Conservation (phyloP, 169 alveolate species). For the Eimeria maxima region DNA sequence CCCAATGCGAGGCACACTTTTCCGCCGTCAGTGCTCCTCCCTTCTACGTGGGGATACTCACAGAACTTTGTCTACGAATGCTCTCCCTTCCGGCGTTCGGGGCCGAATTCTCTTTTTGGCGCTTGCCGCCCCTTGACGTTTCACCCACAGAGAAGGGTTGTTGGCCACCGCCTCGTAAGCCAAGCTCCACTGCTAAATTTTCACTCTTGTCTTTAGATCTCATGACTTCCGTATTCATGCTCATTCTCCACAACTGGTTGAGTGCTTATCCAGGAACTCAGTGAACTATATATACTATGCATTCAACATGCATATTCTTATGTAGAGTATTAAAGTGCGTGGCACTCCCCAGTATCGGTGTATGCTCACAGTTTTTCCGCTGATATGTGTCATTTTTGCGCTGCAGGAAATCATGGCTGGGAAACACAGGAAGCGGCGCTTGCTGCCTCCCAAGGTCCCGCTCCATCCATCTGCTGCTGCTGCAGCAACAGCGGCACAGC, state of each 20-base stretch:
- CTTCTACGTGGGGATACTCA: not conserved
- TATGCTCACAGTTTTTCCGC: not conserved
- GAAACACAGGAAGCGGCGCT: slow-evolving; percentile 89
- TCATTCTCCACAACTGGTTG: not conserved
- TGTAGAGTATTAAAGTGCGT: not conserved
- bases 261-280: not conserved
- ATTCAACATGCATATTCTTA: not conserved
- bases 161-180: slow-evolving; percentile 71
- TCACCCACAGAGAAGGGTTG: slow-evolving; percentile 56
- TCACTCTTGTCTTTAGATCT: not conserved
- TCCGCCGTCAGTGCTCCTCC: not conserved
- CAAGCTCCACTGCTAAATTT: slow-evolving; percentile 35
- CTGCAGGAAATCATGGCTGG: slow-evolving; percentile 91
- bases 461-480: slow-evolving; percentile 88
- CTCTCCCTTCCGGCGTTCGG: not conserved
- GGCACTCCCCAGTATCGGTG: not conserved
- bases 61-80: not conserved
- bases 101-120: not conserved
- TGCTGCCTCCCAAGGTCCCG: slow-evolving; percentile 91
- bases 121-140: slow-evolving; percentile 14
- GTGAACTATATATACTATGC: not conserved
- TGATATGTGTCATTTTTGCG: not conserved
- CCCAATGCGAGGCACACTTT: not conserved
- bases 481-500: slow-evolving; percentile 48
- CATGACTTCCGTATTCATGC: not conserved